A percentile compares a stretch with the other conserved stretches of the same genome.
Conservation (phyloP, 495 filamentous ascomycete species). For the Aspergillus cavernicola region DNA sequence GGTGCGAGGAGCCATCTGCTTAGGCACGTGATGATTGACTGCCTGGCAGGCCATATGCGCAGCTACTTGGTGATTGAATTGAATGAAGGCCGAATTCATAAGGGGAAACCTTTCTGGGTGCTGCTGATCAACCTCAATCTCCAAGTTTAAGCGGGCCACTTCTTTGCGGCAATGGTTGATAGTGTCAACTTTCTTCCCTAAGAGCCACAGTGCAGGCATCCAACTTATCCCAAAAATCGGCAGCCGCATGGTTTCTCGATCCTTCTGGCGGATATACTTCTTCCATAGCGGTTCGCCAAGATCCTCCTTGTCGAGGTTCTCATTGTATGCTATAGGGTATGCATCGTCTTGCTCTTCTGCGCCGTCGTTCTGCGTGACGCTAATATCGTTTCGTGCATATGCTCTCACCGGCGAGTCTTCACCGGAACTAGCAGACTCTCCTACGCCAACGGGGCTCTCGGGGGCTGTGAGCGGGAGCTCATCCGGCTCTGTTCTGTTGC, state of each 20-base stretch:
- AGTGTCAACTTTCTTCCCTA: constrained; percentile 91
- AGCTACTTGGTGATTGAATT: constrained; percentile 97
- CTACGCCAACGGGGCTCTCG: constrained; percentile 23
- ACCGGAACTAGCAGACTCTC: constrained; percentile 13
- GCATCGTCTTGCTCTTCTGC: constrained; percentile 42
- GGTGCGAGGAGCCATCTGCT: constrained; percentile 88
- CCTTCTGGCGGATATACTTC: constrained; percentile 72
- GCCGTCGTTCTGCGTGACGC: constrained; percentile 30
- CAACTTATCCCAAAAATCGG: constrained; percentile 75
- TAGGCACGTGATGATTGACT: constrained; percentile 85
- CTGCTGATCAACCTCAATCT: constrained; percentile 89
- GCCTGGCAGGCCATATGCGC: constrained; percentile 98
- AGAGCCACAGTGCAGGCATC: constrained; percentile 72
- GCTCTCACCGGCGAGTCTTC: constrained; percentile 18
- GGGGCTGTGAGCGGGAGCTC: constrained; percentile 38
- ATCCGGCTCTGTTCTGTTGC: constrained; percentile 26
- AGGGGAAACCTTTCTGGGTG: constrained; percentile 83
- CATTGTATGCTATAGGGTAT: constrained; percentile 70
- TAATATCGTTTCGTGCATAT: constrained; percentile 12
- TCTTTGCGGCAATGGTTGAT: constrained; percentile 90
- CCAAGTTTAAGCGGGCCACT: constrained; percentile 81
- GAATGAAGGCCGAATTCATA: constrained; percentile 98
- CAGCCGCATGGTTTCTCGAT: constrained; percentile 83
- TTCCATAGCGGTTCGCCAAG: constrained; percentile 72
- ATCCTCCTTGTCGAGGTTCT: constrained; percentile 60